These are phyloP conservation scores for Ambrosia trifida DNA, from an alignment of 129 eudicot genomes.

Conservation along the genomic window DNA sequence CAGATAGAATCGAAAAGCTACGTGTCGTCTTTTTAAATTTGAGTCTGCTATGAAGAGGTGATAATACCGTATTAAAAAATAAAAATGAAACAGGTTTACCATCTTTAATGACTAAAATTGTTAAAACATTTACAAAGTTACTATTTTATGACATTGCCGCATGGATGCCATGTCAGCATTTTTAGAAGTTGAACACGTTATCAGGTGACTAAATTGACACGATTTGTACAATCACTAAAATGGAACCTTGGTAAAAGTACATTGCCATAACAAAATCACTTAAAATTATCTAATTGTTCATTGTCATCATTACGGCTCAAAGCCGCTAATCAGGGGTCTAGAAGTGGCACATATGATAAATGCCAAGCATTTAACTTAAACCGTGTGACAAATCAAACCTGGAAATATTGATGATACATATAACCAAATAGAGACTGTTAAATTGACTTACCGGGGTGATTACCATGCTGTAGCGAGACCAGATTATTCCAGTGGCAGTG, in stretches of 20 bases:
- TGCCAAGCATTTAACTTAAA: background rate
- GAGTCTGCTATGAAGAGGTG: background rate
- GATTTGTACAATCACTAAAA: background rate
- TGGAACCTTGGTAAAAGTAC: background rate
- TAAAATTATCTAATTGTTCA: constrained; percentile 4
- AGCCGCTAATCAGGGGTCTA: background rate
- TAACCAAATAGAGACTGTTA: background rate
- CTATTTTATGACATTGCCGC: background rate
- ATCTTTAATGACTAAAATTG: background rate
- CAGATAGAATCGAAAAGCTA: background rate
- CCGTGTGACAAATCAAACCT: background rate
- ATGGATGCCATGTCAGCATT: background rate
- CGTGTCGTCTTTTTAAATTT: too few species aligned
- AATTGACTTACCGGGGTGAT: constrained; percentile 80
- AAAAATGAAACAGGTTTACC: background rate
- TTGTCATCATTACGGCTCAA: background rate
- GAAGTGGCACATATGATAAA: constrained; percentile 1
- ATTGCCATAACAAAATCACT: background rate
- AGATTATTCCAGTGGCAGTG: constrained; percentile 84
- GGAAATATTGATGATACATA: background rate
- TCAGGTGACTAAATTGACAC: background rate
- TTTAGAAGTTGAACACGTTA: background rate
- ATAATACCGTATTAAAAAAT: background rate
- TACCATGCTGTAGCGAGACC: constrained; percentile 98
- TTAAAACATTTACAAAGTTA: background rate